phyloP scores from a whole-genome alignment of 225 moss, liverwort and hornwort genomes.

The Asterella californica region DNA sequence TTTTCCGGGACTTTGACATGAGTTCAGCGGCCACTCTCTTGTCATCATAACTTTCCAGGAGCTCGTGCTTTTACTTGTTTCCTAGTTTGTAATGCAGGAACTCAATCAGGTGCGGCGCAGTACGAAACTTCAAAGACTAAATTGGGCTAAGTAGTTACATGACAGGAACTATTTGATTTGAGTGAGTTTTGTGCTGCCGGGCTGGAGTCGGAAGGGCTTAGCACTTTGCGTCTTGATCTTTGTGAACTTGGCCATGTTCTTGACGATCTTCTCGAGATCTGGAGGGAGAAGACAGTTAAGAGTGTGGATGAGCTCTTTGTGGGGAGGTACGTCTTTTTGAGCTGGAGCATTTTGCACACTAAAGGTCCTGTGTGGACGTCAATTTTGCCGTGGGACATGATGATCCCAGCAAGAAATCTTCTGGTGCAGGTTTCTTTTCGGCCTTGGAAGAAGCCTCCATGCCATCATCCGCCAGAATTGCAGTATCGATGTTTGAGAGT shows the following conservation, averaged over 20 bases:
- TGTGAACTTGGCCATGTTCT: conserved; percentile 71
- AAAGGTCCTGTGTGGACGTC: conserved; percentile 62
- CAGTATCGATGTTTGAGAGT: conserved; percentile 52
- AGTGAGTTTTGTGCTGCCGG: conserved; percentile 47
- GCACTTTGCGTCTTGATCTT: conserved; percentile 51
- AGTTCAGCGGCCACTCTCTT: too few relatives aligned
- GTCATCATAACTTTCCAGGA: too few relatives aligned
- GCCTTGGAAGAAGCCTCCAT: conserved; percentile 69
- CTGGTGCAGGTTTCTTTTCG: conserved; percentile 74
- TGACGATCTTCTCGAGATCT: conserved; percentile 67
- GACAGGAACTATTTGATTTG: conserved; percentile 93
- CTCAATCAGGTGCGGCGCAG: too few relatives aligned
- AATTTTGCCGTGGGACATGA: conserved; percentile 55
- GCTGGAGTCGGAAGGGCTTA: conserved; percentile 50
- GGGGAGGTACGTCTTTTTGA: conserved; percentile 86
- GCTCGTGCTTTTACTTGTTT: too few relatives aligned
- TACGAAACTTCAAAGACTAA: too few relatives aligned
- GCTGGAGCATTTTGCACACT: conserved; percentile 82
- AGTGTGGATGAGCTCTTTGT: conserved; percentile 80
- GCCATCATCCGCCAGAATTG: conserved; percentile 32
- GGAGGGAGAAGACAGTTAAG: conserved; percentile 82
- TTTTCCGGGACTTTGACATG: too few relatives aligned
- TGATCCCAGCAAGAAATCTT: conserved; percentile 36
- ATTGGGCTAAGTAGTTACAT: too few relatives aligned
- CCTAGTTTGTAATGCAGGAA: too few relatives aligned